Percentiles rank a stretch among this genome's conserved stretches.
phyloP scores from a whole-genome alignment of 1,284 basidiomycete species.

The Ceratobasidium sp. region DNA sequence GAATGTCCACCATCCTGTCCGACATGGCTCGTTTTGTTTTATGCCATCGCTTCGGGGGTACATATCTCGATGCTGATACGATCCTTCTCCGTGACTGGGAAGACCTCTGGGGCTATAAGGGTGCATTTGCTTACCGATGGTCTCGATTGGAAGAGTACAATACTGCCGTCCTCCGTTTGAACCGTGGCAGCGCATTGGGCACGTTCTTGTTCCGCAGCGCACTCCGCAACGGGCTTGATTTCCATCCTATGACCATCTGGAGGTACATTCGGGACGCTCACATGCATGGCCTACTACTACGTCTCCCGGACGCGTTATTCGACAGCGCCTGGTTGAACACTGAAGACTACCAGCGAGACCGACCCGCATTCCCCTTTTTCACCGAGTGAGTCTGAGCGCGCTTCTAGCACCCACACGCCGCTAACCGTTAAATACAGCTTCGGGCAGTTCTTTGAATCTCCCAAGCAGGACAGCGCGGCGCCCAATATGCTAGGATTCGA shows the following conservation, averaged over 20 bases:
- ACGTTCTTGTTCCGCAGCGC: slow-evolving; percentile 83
- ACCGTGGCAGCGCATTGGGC: slow-evolving; percentile 79
- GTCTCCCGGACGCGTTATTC: slow-evolving; percentile 82
- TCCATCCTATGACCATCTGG: slow-evolving; percentile 85
- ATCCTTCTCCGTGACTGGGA: slow-evolving; percentile 90
- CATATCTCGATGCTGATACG: slow-evolving; percentile 86
- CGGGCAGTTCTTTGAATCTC: slow-evolving; percentile 80
- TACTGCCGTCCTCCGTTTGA: slow-evolving; percentile 82
- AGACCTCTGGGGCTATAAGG: slow-evolving; percentile 85
- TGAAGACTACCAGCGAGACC: slow-evolving; percentile 78
- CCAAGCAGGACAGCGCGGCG: slow-evolving; percentile 67
- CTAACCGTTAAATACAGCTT: slow-evolving; percentile 57
- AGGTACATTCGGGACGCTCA: slow-evolving; percentile 79
- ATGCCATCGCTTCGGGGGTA: slow-evolving; percentile 83
- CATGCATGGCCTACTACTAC: slow-evolving; percentile 71
- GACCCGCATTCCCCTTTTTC: slow-evolving; percentile 84
- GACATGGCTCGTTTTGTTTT: slow-evolving; percentile 87
- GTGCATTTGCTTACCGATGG: slow-evolving; percentile 87
- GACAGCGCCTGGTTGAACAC: slow-evolving; percentile 87
- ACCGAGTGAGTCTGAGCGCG: slow-evolving; percentile 61
- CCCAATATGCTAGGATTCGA: slow-evolving; percentile 79
- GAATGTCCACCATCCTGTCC: slow-evolving; percentile 71
- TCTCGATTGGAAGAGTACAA: slow-evolving; percentile 80
- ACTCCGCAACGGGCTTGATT: slow-evolving; percentile 82
- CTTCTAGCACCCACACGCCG: background rate